Conservation (phyloP, 164 flowering plant genomes). For the Amborella trichopoda region DNA sequence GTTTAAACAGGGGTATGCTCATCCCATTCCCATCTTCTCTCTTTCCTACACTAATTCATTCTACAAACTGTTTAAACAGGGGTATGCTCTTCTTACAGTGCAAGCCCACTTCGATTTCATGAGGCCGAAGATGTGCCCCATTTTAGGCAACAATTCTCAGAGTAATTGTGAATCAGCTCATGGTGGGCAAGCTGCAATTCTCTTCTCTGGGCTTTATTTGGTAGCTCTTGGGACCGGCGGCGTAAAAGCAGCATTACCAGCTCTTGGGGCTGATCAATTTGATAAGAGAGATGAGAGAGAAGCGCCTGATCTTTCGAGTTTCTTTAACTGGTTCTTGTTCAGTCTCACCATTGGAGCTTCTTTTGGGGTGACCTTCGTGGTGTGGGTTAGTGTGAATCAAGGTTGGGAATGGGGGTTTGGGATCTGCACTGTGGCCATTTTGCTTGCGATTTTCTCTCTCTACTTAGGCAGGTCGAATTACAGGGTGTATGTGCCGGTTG, state of each 20-base stretch:
- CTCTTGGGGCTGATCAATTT: conserved; percentile 74
- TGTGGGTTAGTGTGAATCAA: conserved; percentile 44
- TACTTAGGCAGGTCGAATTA: conserved; percentile 48
- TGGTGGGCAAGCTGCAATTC: conserved; percentile 26
- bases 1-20: background rate
- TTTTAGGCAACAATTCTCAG: conserved; percentile 7
- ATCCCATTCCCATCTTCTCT: background rate
- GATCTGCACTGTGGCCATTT: conserved; percentile 29
- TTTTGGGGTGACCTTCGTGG: conserved; percentile 51
- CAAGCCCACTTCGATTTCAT: conserved; percentile 49
- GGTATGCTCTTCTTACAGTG: conserved; percentile 33
- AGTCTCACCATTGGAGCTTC: conserved; percentile 40
- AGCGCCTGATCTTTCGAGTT: conserved; percentile 39
- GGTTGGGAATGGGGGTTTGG: conserved; percentile 71
- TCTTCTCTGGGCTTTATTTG: conserved; percentile 39
- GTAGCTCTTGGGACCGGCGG: conserved; percentile 58
- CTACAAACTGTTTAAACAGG: conserved; percentile 21
- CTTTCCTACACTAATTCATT: background rate
- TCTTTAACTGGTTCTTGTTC: conserved; percentile 64
- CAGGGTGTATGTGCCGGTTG: conserved; percentile 29
- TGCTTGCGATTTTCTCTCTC: conserved; percentile 22
- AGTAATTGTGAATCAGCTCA: conserved; percentile 31
- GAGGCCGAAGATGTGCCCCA: conserved; percentile 46
- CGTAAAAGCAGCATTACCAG: conserved; percentile 49
- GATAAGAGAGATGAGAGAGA: conserved; percentile 43